Evolutionary conservation across 768 basidiomycete species (phyloP).

Genomic region (Auricularia sp.): DNA sequence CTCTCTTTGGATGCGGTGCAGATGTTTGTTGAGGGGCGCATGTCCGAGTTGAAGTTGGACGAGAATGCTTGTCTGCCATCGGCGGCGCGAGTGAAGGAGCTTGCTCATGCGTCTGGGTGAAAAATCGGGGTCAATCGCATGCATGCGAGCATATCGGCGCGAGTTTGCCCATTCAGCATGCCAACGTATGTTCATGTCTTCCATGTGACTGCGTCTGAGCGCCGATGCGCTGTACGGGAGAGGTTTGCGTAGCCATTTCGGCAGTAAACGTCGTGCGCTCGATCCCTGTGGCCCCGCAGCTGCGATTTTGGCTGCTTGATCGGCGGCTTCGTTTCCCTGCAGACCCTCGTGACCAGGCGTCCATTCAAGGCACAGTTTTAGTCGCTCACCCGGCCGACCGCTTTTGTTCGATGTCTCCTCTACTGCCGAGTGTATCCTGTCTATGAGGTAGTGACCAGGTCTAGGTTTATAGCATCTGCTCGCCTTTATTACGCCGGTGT

Average conservation of each 20-base stretch:
- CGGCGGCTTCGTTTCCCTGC: neutral
- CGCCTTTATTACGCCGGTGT: slow-evolving; percentile 1
- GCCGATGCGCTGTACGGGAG: neutral
- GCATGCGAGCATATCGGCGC: neutral
- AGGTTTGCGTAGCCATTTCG: neutral
- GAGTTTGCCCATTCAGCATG: neutral
- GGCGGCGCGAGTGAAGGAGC: neutral
- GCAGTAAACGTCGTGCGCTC: neutral
- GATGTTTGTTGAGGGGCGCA: slow-evolving; percentile 3
- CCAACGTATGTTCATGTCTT: neutral
- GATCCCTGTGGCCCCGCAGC: neutral
- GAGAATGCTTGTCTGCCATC: neutral
- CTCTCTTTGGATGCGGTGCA: neutral
- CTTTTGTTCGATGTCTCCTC: neutral
- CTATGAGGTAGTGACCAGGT: neutral
- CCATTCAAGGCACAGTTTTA: neutral
- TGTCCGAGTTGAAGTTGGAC: slow-evolving; percentile 2
- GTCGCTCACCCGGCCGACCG: neutral
- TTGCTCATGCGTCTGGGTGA: neutral
- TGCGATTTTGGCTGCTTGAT: neutral
- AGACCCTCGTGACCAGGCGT: neutral
- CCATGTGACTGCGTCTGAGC: neutral
- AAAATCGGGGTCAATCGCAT: neutral
- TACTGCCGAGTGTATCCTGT: neutral
- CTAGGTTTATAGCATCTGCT: neutral